Evolutionary conservation across 2,329 filamentous ascomycete genomes (phyloP), one percentile per base, ranked within the genome.

Genomic region (Aspergillus alliaceus): DNA sequence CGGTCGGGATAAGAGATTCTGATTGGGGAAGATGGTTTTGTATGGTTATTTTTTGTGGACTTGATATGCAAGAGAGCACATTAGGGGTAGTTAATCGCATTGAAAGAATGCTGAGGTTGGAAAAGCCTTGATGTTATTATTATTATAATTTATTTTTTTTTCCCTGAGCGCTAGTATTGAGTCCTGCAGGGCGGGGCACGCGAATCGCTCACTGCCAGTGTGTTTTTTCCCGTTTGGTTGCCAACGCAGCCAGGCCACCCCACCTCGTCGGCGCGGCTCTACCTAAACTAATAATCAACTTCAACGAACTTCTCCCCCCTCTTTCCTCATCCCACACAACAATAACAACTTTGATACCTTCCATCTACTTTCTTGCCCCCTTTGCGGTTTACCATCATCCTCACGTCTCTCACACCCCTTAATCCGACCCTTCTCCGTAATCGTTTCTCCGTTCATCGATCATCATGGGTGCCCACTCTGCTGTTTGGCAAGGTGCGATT

Each of bases 401-500:
- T 51, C 39, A 24, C 46, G 44, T 50, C 32, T 42, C 31, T 20
- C 18, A 27, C 49, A 24, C 47, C 32, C 52, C 29, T 29, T 46
- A 58, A 48, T 34, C 53, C 53, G 56, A 56, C 32, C 55, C 6
- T 27, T 51, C 46, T 57, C 49, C 57, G n/a, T n/a, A n/a, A 53
- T 53, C 15, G 51, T 61, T 64, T 59, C 60, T 55, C n/a, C 34
- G 40, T 27, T 46, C 57, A 52, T 57, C 54, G 59, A 47, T 63
- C 66, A 70, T 53, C 58, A 73, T 73, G 71, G 65, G 71, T 64
- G 64, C 63, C n/a, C 70, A 73, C 67, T 72, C 70, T 48, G 71
- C 69, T 62, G 64, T 72, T 55, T 73, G 70, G 69, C 70, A 73
- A 69, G 67, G 71, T 73, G 71, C 35, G 62, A 42, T 27, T 32